Percentiles rank a stretch among this genome's conserved stretches.
phyloP scores from a whole-genome alignment of 441 rosid species.

The Flueggea neowawraea region DNA sequence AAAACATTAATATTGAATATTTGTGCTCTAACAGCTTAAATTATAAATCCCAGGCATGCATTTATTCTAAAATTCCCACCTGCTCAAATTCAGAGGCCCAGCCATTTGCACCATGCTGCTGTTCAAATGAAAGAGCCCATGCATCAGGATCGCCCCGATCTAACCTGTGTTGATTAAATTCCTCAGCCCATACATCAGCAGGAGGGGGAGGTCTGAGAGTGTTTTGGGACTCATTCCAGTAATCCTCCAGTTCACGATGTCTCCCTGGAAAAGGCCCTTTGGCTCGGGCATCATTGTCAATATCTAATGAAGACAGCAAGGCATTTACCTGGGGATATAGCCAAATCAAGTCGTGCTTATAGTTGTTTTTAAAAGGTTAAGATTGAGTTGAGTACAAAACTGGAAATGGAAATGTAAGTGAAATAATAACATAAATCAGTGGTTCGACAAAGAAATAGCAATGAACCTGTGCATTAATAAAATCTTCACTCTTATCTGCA shows the following conservation, averaged over 20 bases:
- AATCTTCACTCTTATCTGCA: slow-evolving; percentile 88
- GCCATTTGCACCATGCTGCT: slow-evolving; percentile 82
- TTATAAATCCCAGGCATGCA: neutral
- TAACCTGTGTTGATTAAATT: slow-evolving; percentile 60
- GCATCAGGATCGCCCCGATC: slow-evolving; percentile 58
- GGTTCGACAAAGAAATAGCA: slow-evolving; percentile 9
- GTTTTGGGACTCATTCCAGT: slow-evolving; percentile 98
- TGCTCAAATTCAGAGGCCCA: slow-evolving; percentile 97
- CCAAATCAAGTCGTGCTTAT: neutral
- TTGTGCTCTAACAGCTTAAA: too few relatives aligned
- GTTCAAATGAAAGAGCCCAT: slow-evolving; percentile 91
- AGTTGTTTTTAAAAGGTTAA: too few relatives aligned
- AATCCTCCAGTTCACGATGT: slow-evolving; percentile 73
- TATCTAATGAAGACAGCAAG: slow-evolving; percentile 81
- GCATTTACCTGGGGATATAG: slow-evolving; percentile 70
- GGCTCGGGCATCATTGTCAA: slow-evolving; percentile 63
- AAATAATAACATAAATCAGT: neutral
- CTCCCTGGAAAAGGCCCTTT: slow-evolving; percentile 78
- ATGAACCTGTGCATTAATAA: slow-evolving; percentile 81
- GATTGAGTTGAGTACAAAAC: neutral
- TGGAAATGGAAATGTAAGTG: neutral
- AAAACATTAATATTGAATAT: too few relatives aligned
- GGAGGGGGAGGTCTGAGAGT: slow-evolving; percentile 54
- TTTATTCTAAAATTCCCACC: slow-evolving; percentile 33
- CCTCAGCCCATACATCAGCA: slow-evolving; percentile 76